phyloP scores from a whole-genome alignment of 352 stramenopile genomes.

The Phytophthora melonis region DNA sequence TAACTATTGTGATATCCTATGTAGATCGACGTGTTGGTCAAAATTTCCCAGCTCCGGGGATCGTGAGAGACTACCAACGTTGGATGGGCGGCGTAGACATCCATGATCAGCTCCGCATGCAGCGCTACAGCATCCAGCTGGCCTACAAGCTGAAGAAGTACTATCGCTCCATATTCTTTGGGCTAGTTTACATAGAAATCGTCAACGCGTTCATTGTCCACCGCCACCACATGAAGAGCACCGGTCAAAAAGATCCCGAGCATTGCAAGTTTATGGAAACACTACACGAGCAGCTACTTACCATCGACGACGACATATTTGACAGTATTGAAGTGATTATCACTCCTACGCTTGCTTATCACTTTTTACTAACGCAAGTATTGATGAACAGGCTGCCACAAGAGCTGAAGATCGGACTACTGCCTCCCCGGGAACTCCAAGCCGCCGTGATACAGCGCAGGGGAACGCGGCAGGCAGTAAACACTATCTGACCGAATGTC shows the following conservation, averaged over 20 bases:
- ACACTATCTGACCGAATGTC: background rate
- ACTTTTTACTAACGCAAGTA: background rate
- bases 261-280: constrained; percentile 1
- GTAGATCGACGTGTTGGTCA: background rate
- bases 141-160: constrained; percentile 9
- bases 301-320: background rate
- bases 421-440: background rate
- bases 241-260: background rate
- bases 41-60: constrained; percentile 14
- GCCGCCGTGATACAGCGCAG: background rate
- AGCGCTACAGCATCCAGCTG: constrained; percentile 2
- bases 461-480: background rate
- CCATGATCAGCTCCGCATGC: constrained; percentile 4
- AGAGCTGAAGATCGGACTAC: background rate
- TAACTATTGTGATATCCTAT: background rate
- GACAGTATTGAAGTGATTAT: background rate
- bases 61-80: constrained; percentile 27
- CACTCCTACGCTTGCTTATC: background rate
- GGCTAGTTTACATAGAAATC: background rate
- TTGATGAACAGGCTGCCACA: background rate
- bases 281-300: background rate
- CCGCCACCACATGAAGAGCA: background rate
- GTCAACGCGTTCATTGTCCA: constrained; percentile 8
- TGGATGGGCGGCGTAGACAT: too few species aligned
- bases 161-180: constrained; percentile 1